A percentile compares a stretch with the other conserved stretches of the same genome.
Evolutionary conservation across 305 asterid genomes (phyloP).

Genomic region (Ilex paraguariensis): DNA sequence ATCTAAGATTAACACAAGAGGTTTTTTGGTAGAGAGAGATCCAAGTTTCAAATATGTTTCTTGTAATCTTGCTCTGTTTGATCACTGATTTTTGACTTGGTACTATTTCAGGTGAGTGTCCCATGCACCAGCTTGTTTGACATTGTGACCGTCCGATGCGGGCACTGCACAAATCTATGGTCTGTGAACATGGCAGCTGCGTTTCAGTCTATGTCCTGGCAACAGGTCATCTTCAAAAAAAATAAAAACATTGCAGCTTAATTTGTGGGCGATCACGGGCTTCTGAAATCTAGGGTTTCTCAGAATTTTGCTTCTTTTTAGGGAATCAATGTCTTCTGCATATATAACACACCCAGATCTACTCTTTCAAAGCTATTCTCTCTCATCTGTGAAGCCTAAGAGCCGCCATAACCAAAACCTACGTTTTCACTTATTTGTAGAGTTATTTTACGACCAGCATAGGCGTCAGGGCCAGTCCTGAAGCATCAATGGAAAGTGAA

Average conservation of each 20-base stretch:
- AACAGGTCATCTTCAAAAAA: slow-evolving; percentile 34
- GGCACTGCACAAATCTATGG: slow-evolving; percentile 86
- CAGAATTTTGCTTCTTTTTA: slow-evolving; percentile 36
- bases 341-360: neutral
- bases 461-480: slow-evolving; percentile 9
- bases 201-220: slow-evolving; percentile 52
- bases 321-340: slow-evolving; percentile 33
- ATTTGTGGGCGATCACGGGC: slow-evolving; percentile 54
- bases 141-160: slow-evolving; percentile 87
- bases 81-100: neutral
- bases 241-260: slow-evolving; percentile 29
- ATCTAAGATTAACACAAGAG: too few species aligned
- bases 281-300: slow-evolving; percentile 54
- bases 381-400: slow-evolving; percentile 21
- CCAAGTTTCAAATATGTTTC: too few species aligned
- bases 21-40: too few species aligned
- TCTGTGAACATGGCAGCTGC: slow-evolving; percentile 89
- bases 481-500: slow-evolving; percentile 5
- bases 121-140: slow-evolving; percentile 84
- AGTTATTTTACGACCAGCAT: slow-evolving; percentile 4
- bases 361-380: slow-evolving; percentile 9
- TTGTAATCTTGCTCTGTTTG: too few species aligned
- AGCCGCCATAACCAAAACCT: slow-evolving; percentile 40
- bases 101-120: slow-evolving; percentile 68
- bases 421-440: slow-evolving; percentile 1